Evolutionary conservation across 129 eudicot genomes (phyloP), one percentile per base, ranked within the genome.

Genomic region (Helianthus tuberosus): DNA sequence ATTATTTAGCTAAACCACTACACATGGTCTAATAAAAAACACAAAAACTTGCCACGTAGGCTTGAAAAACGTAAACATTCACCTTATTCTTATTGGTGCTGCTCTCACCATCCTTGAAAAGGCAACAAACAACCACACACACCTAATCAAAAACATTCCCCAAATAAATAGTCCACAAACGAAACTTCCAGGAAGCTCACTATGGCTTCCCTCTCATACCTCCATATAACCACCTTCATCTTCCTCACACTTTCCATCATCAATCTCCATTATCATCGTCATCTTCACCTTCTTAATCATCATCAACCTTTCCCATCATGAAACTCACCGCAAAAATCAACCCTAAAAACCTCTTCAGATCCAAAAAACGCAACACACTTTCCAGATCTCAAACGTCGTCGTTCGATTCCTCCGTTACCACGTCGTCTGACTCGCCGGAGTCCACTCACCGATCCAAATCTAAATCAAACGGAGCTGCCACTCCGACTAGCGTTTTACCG

Each of bases 101-200:
- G 23, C 23, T 20, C 23, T 20, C 23, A 0, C 23, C 23, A 20
- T 20, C 23, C 23, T 20, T 20, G 23, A 20, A 20, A 20, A 20
- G 23, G 23, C 23, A 20, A 20, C 23, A n/a, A n/a, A n/a, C n/a
- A 20, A 20, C 23, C 23, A 0, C 23, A 20, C 23, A 20, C 23
- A 20, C 23, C 23, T 20, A 20, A 20, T 20, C 23, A 20, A 35
- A 38, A 29, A 13, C 32, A 11, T 64, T 11, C 6, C 63, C 46
- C 75, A 25, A 62, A 71, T 78, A 71, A 78, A 64, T 71, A 78
- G 52, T 62, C 72, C n/a, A 9, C 8, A 35, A 23, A 75, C 80
- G 96, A 90, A 90, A 25, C 83, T 90, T 90, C 96, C 75, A 7
- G 53, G 96, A 90, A 90, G 87, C 83, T 90, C 88, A 83, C 93